Evolutionary conservation across 2,329 filamentous ascomycete genomes (phyloP).

Genomic region (Xylaria sp.): DNA sequence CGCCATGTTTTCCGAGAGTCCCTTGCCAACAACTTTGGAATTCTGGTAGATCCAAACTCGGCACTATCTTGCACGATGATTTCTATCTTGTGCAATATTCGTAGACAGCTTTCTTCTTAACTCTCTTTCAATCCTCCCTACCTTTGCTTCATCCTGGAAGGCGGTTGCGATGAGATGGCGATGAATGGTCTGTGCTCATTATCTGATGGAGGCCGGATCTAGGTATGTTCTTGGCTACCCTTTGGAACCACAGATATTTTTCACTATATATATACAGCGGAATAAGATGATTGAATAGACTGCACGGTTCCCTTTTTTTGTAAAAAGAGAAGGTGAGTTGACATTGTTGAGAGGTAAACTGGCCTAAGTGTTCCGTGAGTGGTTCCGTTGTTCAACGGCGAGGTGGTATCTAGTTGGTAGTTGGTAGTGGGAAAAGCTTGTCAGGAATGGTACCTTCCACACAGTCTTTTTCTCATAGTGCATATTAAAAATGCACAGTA

Average conservation of each 20-base stretch:
- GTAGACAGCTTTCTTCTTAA: not conserved
- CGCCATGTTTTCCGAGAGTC: constrained; percentile 22
- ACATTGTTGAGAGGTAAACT: not conserved
- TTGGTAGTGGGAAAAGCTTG: constrained; percentile 5
- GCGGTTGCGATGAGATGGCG: constrained; percentile 5
- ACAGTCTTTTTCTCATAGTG: constrained; percentile 3
- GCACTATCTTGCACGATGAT: not conserved
- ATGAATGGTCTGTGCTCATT: constrained; percentile 23
- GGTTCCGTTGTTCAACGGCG: not conserved
- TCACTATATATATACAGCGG: not conserved
- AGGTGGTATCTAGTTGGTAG: not conserved
- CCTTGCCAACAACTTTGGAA: not conserved
- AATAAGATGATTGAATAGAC: not conserved
- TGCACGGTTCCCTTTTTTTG: not conserved
- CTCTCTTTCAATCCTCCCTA: constrained; percentile 11
- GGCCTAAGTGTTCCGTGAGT: not conserved
- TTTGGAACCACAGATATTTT: not conserved
- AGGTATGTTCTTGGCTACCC: not conserved
- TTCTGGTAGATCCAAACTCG: not conserved
- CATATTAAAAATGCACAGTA: constrained; percentile 7
- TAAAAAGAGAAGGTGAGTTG: not conserved
- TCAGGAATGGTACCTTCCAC: not conserved
- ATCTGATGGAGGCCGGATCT: constrained; percentile 5
- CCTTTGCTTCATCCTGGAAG: constrained; percentile 25
- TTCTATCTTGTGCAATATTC: not conserved